Base-by-base conservation (phyloP, 2,329 filamentous ascomycete species). In the Diaporthe helianthi region DNA sequence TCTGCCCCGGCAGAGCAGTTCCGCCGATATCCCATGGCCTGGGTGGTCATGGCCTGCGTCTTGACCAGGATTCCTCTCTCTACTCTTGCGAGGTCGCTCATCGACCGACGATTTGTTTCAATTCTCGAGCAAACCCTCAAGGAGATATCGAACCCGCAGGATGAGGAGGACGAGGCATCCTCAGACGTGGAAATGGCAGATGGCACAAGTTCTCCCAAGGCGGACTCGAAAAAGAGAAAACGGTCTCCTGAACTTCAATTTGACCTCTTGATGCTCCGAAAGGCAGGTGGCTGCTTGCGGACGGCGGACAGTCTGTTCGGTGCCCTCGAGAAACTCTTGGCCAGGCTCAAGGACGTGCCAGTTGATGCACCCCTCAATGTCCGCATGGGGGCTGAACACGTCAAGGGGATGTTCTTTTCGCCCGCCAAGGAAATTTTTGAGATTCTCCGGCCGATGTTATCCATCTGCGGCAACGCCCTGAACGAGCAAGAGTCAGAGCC, bases 81-180 rank as follows among this genome's bases (percentile, higher is more conserved):
- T 54, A 90, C 88, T 13, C 83, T 93, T 29, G 92, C 92, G 10
- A 89, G 89, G 69, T 89, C 92, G 4, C 83, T 97, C 8, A 89
- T 88, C 26, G 90, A 94, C 69, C 85, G 90, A 68, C 86, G 88
- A 54, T 93, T 97, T 65, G 80, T 92, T 41, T 79, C 81, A 1
- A 86, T 93, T 12, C 77, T 97, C 51, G 88, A 90, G 74, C 86
- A 88, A 74, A 87, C 90, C 0, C 79, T 94, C 58, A 84, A 87
- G 58, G 90, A 93, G 29, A 73, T 86, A 46, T 83, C 83, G 1
- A 76, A 74, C 4, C 76, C 80, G 12, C 73, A 70, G 65, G 73
- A 36, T n/a, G 58, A 65, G 29, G 72, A 72, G 29, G 72, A 72
- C 36, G 63, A 61, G 2, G 60, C 61, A 29, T 65, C 66, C 7